Conservation (phyloP, 2,329 filamentous ascomycete species). For the Cytospora mali region DNA sequence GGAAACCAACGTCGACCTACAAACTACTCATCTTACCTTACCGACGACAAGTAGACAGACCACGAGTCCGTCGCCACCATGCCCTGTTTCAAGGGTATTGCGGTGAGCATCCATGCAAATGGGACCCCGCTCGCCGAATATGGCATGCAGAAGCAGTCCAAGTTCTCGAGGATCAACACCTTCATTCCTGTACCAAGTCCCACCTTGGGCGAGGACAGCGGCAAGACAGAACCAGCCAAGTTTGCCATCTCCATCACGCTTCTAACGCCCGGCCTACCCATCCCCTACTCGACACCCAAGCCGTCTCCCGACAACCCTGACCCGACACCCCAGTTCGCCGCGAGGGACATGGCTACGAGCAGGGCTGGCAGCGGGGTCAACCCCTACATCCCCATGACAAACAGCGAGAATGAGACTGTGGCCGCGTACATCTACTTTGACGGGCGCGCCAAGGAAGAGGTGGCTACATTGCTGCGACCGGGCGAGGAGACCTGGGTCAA, state of each 20-base stretch:
- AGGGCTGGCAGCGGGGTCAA: constrained; percentile 62
- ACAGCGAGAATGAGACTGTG: constrained; percentile 93
- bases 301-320: constrained; percentile 73
- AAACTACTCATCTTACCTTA: not conserved
- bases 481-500: constrained; percentile 99
- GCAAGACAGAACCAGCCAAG: constrained; percentile 87
- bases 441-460: constrained; percentile 91
- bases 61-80: constrained; percentile 45
- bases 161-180: constrained; percentile 88
- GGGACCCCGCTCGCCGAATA: constrained; percentile 84
- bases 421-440: constrained; percentile 99
- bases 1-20: not conserved
- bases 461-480: constrained; percentile 86
- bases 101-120: constrained; percentile 90
- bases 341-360: constrained; percentile 62
- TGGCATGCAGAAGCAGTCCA: constrained; percentile 91
- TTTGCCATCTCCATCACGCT: constrained; percentile 99
- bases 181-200: constrained; percentile 96
- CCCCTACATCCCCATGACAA: constrained; percentile 90
- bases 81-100: constrained; percentile 99
- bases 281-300: constrained; percentile 91
- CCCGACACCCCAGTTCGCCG: constrained; percentile 81
- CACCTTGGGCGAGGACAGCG: constrained; percentile 69
- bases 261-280: constrained; percentile 81
- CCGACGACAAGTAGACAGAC: not conserved